Evolutionary conservation across 2,329 filamentous ascomycete species (phyloP), one percentile per base, ranked within the genome.

Genomic region (Scedosporium apiospermum): DNA sequence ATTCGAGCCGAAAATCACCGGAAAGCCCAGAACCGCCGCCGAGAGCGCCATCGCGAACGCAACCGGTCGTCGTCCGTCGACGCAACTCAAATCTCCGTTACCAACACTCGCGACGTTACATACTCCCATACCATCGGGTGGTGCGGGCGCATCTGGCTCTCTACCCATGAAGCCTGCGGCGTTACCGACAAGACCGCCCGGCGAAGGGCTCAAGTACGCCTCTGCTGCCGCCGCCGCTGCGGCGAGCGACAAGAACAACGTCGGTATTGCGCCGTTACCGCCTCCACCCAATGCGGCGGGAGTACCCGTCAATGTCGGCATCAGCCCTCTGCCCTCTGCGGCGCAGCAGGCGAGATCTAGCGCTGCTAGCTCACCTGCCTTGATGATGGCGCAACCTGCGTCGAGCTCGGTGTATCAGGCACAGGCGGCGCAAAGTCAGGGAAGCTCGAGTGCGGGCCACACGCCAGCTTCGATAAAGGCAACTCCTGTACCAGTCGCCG

Each of bases 201-300:
- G 92, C 58, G 93, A 98, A 73, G 91, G 90, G 1, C 80, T 99
- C 67, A 98, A 98, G 76, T 99, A 99, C 73, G 95, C 95, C 55
- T 98, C 95, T 44, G 95, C 95, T 0, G 95, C 95, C 0, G 95
- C 95, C 0, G 95, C 95, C 0, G 95, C 93, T 0, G 95, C 93
- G 0, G 91, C 93, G 57, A 92, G 86, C 73, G 92, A 96, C 68
- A 84, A 80, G 76, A 93, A 91, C 78, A 93, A 88, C 72, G 88
- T 98, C 34, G 95, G 95, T 27, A 97, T 99, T 71, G 88, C 93
- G 64, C 95, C 95, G 49, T 80, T 98, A 70, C 95, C 95, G 62
- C 93, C 95, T 65, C 95, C 95, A 69, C 92, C 92, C 30, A 89
- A 89, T 44, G 74, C 80, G 53, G 72, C 76, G 63, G 34, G 34